Evolutionary conservation across 2,329 filamentous ascomycete genomes (phyloP).

Genomic region (Daldinia sp.): DNA sequence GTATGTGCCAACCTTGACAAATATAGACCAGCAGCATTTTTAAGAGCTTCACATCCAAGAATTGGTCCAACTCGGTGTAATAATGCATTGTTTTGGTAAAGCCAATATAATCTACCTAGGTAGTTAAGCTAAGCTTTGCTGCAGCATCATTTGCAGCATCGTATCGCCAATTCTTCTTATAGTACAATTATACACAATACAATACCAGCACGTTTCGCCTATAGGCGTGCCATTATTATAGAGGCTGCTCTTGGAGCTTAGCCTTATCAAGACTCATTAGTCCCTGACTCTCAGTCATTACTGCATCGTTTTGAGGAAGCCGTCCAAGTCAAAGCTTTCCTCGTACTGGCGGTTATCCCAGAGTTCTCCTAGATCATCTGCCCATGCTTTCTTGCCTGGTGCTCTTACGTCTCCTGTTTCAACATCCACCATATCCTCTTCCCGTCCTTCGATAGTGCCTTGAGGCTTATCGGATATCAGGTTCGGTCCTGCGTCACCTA

Average conservation of each 20-base stretch:
- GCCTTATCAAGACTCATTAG: slow-evolving; percentile 15
- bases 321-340: slow-evolving; percentile 96
- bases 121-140: slow-evolving; percentile 15
- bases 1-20: not conserved
- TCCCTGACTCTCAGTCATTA: slow-evolving; percentile 28
- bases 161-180: slow-evolving; percentile 12
- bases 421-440: slow-evolving; percentile 91
- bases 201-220: slow-evolving; percentile 12
- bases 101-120: slow-evolving; percentile 9
- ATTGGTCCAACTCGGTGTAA: not conserved
- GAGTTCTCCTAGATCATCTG: slow-evolving; percentile 93
- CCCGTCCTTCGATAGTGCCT: slow-evolving; percentile 70
- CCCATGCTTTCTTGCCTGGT: slow-evolving; percentile 94
- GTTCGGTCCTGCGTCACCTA: slow-evolving; percentile 80
- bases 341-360: slow-evolving; percentile 99
- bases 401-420: slow-evolving; percentile 92
- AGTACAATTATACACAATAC: slow-evolving; percentile 33
- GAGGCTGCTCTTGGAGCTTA: slow-evolving; percentile 8
- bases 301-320: slow-evolving; percentile 90
- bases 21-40: not conserved
- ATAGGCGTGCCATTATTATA: slow-evolving; percentile 10
- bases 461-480: slow-evolving; percentile 72
- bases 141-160: slow-evolving; percentile 21
- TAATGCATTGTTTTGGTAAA: slow-evolving; percentile 1
- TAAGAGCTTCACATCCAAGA: not conserved